Percentiles rank a stretch among this genome's conserved stretches.
Evolutionary conservation across 2,329 filamentous ascomycete genomes (phyloP).

Genomic region (Trichophyton equinum): DNA sequence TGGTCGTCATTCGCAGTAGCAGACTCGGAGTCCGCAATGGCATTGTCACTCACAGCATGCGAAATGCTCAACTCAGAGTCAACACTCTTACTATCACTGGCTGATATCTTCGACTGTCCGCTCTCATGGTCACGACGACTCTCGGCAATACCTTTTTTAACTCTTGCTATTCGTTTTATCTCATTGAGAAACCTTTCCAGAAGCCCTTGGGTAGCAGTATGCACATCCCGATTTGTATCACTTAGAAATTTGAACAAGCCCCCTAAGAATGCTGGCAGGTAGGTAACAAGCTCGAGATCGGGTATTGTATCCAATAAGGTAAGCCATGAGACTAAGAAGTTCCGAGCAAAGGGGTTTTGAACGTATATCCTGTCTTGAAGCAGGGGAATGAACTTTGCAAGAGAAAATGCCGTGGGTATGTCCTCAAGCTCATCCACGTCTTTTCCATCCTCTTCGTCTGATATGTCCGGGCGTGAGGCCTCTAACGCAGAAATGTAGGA

Average conservation of each 20-base stretch:
- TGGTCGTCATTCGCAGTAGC: constrained; percentile 44
- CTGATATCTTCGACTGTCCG: constrained; percentile 57
- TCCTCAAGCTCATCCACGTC: constrained; percentile 28
- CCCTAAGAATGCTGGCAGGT: constrained; percentile 79
- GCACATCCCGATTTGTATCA: constrained; percentile 85
- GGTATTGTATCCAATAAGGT: constrained; percentile 90
- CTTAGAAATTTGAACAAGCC: constrained; percentile 85
- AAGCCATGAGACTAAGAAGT: constrained; percentile 93
- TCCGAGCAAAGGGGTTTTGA: constrained; percentile 85
- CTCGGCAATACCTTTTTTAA: constrained; percentile 85
- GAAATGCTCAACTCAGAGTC: constrained; percentile 36
- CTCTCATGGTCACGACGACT: constrained; percentile 59
- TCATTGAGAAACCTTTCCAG: constrained; percentile 83
- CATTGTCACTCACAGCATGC: constrained; percentile 42
- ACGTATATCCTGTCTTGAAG: constrained; percentile 90
- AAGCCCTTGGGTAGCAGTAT: constrained; percentile 77
- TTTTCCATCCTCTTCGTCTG: constrained; percentile 38
- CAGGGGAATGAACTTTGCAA: constrained; percentile 80
- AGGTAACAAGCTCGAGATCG: constrained; percentile 85
- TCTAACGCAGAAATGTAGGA: constrained; percentile 88
- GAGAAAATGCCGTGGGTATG: constrained; percentile 81
- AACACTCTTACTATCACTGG: constrained; percentile 53
- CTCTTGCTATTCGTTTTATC: constrained; percentile 83
- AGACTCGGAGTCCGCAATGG: constrained; percentile 37
- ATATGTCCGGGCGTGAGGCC: constrained; percentile 29